These are phyloP conservation scores for Murraya paniculata DNA, from an alignment of 345 rosid species.

Conservation along the genomic window DNA sequence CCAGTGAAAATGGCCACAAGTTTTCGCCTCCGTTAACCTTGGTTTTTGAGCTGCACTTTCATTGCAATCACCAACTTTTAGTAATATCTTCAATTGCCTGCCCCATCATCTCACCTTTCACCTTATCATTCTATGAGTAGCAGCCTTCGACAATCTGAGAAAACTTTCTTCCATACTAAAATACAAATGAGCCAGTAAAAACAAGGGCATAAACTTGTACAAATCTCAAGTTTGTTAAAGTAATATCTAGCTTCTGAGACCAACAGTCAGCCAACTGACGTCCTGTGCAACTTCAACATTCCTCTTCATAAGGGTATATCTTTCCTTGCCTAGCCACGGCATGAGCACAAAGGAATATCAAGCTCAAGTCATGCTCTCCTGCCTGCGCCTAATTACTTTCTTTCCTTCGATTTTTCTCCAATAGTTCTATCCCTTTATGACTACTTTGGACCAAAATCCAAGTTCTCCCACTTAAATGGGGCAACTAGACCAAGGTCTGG, in stretches of 20 bases:
- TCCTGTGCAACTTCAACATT: background rate
- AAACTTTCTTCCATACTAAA: constrained; percentile 1
- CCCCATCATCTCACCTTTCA: background rate
- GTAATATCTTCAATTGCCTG: background rate
- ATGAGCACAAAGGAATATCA: background rate
- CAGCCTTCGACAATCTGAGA: constrained; percentile 3
- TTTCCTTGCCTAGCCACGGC: background rate
- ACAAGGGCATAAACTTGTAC: constrained; percentile 6
- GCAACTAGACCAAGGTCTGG: constrained; percentile 55
- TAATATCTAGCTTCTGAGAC: background rate
- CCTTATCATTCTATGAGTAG: background rate
- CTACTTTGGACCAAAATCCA: constrained; percentile 72
- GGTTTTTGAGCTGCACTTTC: background rate
- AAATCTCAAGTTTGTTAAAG: constrained; percentile 3
- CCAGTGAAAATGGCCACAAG: background rate
- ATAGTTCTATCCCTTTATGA: background rate
- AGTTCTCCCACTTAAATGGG: constrained; percentile 78
- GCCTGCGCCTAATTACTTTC: constrained; percentile 4
- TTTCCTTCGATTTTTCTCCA: background rate
- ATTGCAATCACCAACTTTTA: background rate
- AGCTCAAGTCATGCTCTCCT: constrained; percentile 1
- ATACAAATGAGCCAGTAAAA: constrained; percentile 8
- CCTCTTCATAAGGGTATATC: background rate
- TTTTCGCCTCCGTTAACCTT: constrained; percentile 9
- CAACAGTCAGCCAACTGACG: background rate